phyloP scores from a whole-genome alignment of 108 stramenopile genomes.

The Nitzschia sp. region DNA sequence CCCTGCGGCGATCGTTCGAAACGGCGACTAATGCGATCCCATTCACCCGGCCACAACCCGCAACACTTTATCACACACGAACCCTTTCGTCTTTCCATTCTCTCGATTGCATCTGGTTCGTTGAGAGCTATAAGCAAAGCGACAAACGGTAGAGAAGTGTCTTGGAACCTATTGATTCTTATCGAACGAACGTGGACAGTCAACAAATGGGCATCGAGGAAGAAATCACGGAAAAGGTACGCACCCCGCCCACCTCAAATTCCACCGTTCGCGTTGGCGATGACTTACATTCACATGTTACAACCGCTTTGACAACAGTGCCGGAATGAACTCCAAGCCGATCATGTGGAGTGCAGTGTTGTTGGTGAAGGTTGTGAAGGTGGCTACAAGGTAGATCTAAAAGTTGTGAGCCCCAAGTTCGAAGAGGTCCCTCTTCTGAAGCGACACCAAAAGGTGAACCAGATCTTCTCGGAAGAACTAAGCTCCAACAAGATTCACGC shows the following conservation, averaged over 20 bases:
- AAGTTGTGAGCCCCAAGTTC: constrained; percentile 37
- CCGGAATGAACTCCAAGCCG: constrained; percentile 18
- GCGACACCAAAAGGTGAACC: constrained; percentile 78
- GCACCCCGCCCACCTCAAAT: neutral
- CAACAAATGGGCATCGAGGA: constrained; percentile 13
- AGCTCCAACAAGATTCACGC: constrained; percentile 65
- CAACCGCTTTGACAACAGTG: constrained; percentile 1
- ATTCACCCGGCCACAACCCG: no score
- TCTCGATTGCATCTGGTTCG: no score
- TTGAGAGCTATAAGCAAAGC: no score
- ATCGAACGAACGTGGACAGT: neutral
- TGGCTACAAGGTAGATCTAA: constrained; percentile 33
- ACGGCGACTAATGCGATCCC: no score
- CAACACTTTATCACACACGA: no score
- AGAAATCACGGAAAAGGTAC: constrained; percentile 16
- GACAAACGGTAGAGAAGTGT: no score
- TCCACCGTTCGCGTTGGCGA: neutral
- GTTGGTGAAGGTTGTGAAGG: constrained; percentile 29
- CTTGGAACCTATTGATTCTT: no score
- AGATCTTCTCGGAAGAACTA: constrained; percentile 55
- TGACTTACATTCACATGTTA: neutral
- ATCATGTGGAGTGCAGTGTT: constrained; percentile 27
- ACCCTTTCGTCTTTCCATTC: no score
- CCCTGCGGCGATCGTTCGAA: no score
- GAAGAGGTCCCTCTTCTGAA: constrained; percentile 64